Conservation (phyloP, 306 rosid genomes). For the Prunus salicina region DNA sequence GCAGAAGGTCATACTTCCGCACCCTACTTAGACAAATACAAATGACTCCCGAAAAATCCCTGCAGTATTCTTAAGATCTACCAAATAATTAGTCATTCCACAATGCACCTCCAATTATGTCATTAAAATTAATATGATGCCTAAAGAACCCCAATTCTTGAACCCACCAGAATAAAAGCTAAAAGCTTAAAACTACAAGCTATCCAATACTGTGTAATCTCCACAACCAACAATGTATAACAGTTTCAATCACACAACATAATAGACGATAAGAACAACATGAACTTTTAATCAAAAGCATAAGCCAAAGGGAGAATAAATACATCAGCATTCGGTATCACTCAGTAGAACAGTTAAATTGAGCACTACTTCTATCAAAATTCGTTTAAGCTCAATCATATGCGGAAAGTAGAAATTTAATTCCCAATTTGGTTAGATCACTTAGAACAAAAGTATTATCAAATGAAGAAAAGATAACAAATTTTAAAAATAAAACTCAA, state of each 20-base stretch:
- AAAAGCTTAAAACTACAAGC: neutral
- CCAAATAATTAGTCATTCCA: neutral
- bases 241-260: neutral
- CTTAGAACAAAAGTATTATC: neutral
- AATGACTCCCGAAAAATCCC: neutral
- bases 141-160: neutral
- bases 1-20: neutral
- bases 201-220: neutral
- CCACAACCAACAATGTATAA: neutral
- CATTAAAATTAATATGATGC: neutral
- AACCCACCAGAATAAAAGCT: neutral
- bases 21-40: neutral
- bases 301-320: neutral
- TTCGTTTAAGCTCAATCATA: neutral
- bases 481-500: neutral
- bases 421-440: neutral
- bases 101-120: neutral
- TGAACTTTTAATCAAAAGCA: neutral
- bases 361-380: neutral
- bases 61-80: neutral
- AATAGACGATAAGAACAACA: neutral
- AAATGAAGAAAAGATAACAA: no score
- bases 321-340: neutral
- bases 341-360: neutral
- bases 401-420: neutral